Conservation (phyloP, 2,329 filamentous ascomycete genomes). For the Trichoderma aggressivum region DNA sequence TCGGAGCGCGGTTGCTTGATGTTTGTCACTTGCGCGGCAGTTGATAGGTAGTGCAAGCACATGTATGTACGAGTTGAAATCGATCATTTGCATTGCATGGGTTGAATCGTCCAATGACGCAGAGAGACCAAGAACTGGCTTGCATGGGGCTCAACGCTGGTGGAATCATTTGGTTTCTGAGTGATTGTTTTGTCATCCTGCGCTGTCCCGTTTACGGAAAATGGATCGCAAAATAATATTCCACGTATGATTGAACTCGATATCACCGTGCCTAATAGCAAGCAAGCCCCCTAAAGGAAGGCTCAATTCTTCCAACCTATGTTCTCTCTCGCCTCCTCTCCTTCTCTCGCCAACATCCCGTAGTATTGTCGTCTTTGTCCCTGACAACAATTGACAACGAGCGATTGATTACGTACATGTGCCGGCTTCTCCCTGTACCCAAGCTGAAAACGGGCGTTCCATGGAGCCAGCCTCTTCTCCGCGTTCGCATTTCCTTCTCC, state of each 20-base stretch:
- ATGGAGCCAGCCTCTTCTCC: not conserved
- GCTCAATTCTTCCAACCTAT: not conserved
- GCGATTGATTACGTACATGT: not conserved
- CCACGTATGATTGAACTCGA: constrained; percentile 3
- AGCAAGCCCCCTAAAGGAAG: not conserved
- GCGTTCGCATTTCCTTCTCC: not conserved
- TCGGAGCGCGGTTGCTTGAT: constrained; percentile 35
- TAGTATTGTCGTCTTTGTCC: not conserved
- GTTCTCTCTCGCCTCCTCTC: not conserved
- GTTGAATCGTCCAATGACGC: not conserved
- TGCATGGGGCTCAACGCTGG: not conserved
- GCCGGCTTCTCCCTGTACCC: not conserved
- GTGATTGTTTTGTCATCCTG: not conserved
- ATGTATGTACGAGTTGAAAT: not conserved
- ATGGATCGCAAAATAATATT: not conserved
- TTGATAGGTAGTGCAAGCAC: too few relatives aligned
- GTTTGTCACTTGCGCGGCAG: constrained; percentile 5
- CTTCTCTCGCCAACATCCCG: not conserved
- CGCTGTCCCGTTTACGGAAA: not conserved
- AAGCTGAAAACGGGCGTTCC: not conserved
- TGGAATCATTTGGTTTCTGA: not conserved
- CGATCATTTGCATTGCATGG: not conserved
- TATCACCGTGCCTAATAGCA: not conserved
- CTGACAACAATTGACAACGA: not conserved
- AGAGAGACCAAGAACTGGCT: not conserved